phyloP scores from a whole-genome alignment of 805 yeast species.

The Sugiyamaella chiloensis region DNA sequence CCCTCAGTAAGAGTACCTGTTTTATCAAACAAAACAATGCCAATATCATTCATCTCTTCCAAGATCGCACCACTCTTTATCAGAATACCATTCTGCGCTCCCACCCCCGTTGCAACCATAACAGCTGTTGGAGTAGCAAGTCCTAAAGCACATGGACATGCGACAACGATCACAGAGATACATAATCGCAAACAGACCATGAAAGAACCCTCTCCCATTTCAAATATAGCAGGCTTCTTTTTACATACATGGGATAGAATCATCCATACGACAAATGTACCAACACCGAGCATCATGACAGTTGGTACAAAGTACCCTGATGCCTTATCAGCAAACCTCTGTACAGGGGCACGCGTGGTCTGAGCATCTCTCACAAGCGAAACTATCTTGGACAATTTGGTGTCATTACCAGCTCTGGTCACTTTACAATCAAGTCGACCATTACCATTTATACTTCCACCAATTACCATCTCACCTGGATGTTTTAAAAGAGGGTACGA shows the following conservation, averaged over 20 bases:
- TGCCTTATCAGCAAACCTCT: conserved; percentile 77
- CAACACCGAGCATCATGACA: conserved; percentile 56
- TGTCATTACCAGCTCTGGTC: conserved; percentile 70
- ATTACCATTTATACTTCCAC: conserved; percentile 87
- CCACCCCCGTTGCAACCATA: conserved; percentile 98
- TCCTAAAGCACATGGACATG: conserved; percentile 98
- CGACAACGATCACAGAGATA: conserved; percentile 91
- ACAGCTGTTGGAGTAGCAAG: conserved; percentile 98
- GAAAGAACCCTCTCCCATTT: conserved; percentile 50
- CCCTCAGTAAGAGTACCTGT: conserved; percentile 96
- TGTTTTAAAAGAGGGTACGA: conserved; percentile 67
- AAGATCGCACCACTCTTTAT: conserved; percentile 91
- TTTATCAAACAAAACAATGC: conserved; percentile 80
- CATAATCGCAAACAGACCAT: conserved; percentile 73
- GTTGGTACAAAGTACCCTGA: conserved; percentile 84
- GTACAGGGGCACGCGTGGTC: conserved; percentile 83
- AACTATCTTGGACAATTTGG: conserved; percentile 85
- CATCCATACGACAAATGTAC: conserved; percentile 68
- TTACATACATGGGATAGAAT: conserved; percentile 36
- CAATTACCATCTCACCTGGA: conserved; percentile 64
- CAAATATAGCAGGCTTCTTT: conserved; percentile 47
- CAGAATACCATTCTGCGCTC: conserved; percentile 83
- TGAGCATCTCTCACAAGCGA: conserved; percentile 86
- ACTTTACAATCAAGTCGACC: conserved; percentile 69
- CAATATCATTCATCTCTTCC: conserved; percentile 64